phyloP scores from a whole-genome alignment of 2,329 filamentous ascomycete species.

The Aspergillus luchuensis region DNA sequence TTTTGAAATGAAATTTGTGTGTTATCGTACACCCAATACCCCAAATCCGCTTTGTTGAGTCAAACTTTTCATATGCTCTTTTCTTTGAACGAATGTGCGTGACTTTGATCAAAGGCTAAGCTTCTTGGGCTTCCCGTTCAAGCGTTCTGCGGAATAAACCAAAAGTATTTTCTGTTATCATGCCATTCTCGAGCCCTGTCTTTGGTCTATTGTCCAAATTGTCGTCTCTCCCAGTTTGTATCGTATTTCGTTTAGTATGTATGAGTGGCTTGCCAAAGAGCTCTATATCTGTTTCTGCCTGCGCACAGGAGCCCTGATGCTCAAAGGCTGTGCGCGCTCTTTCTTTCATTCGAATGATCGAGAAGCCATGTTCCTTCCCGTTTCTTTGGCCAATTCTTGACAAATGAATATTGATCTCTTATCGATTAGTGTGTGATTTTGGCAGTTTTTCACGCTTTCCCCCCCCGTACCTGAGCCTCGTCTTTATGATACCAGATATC shows the following conservation, averaged over 20 bases:
- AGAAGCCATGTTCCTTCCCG: background rate
- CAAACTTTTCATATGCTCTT: constrained; percentile 31
- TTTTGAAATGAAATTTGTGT: constrained; percentile 48
- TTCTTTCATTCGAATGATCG: constrained; percentile 8
- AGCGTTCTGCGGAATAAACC: constrained; percentile 37
- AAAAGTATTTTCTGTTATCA: constrained; percentile 37
- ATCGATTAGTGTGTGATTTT: constrained; percentile 4
- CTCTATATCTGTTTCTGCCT: constrained; percentile 18
- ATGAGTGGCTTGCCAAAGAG: constrained; percentile 19
- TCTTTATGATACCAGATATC: constrained; percentile 3
- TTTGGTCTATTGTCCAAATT: constrained; percentile 25
- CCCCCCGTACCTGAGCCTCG: background rate
- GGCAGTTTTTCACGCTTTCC: background rate
- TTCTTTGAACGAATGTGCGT: constrained; percentile 35
- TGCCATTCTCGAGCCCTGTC: constrained; percentile 23
- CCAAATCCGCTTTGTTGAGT: constrained; percentile 42
- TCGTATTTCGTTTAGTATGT: constrained; percentile 28
- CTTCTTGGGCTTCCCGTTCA: constrained; percentile 36
- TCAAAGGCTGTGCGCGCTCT: constrained; percentile 27
- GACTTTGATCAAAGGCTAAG: constrained; percentile 33
- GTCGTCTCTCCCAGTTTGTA: constrained; percentile 25
- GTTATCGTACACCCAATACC: constrained; percentile 47
- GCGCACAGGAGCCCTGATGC: constrained; percentile 14
- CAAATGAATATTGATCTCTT: background rate
- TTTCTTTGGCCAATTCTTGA: background rate